Conservation (phyloP, 1,139 yeast species). For the Pneumocystis sp. region DNA sequence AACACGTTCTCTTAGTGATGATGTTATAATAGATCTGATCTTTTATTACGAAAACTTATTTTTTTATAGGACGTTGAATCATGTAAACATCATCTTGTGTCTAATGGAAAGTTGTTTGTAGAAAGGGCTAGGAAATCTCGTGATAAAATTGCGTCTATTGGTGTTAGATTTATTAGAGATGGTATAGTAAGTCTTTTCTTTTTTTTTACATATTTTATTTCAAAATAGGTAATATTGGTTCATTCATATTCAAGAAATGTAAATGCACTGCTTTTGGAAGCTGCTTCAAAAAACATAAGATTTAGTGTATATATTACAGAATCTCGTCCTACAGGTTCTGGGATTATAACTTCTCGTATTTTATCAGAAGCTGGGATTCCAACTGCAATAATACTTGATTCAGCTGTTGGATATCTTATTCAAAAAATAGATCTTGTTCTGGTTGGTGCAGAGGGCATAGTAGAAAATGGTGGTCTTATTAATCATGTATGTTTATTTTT, state of each 20-base stretch:
- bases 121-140: slow-evolving; percentile 86
- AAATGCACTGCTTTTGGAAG: slow-evolving; percentile 54
- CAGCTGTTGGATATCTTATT: slow-evolving; percentile 85
- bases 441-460: slow-evolving; percentile 98
- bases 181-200: slow-evolving; percentile 44
- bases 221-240: slow-evolving; percentile 42
- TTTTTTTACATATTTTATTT: neutral
- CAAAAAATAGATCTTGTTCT: slow-evolving; percentile 84
- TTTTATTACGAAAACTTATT: neutral
- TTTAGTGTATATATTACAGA: slow-evolving; percentile 89
- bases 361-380: slow-evolving; percentile 75
- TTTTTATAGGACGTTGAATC: slow-evolving; percentile 65
- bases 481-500: slow-evolving; percentile 31
- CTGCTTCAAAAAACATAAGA: slow-evolving; percentile 59
- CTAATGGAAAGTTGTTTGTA: slow-evolving; percentile 83
- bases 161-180: slow-evolving; percentile 78
- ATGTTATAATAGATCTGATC: slow-evolving; percentile 20
- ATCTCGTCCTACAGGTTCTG: slow-evolving; percentile 75
- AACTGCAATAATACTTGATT: slow-evolving; percentile 75
- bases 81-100: slow-evolving; percentile 76
- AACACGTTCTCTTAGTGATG: slow-evolving; percentile 69
- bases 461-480: slow-evolving; percentile 95
- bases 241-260: slow-evolving; percentile 93
- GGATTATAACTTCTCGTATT: slow-evolving; percentile 55
- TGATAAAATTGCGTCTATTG: slow-evolving; percentile 73